Percentiles rank a stretch among this genome's conserved stretches.
Evolutionary conservation across 148 eudicot species (phyloP).

Genomic region (Silene conica): DNA sequence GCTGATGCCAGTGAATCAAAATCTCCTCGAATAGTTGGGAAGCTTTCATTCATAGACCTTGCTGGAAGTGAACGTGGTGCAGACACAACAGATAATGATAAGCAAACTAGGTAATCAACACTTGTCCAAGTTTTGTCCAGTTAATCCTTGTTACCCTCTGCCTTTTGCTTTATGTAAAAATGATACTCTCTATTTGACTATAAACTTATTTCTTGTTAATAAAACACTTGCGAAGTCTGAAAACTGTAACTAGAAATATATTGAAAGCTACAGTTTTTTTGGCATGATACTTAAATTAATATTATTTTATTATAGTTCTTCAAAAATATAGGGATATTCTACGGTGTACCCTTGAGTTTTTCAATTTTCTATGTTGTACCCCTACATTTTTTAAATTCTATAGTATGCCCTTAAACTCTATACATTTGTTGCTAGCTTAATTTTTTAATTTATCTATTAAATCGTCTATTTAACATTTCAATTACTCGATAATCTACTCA

Average conservation of each 20-base stretch:
- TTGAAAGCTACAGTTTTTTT: too few species aligned
- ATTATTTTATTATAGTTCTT: not conserved
- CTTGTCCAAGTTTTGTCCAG: not conserved
- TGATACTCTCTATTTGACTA: not conserved
- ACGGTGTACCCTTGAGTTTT: too few species aligned
- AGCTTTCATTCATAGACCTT: conserved; percentile 80
- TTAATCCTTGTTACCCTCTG: conserved; percentile 1
- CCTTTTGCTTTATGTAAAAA: not conserved
- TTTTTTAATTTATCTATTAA: too few species aligned
- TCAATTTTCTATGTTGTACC: too few species aligned
- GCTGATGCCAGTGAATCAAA: conserved; percentile 57
- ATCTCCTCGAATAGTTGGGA: conserved; percentile 59
- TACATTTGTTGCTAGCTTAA: too few species aligned
- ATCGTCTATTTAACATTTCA: too few species aligned
- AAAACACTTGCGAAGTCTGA: not conserved
- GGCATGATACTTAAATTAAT: too few species aligned
- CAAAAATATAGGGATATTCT: too few species aligned
- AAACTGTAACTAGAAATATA: too few species aligned
- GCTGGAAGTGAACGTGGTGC: conserved; percentile 94
- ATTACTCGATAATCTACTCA: too few species aligned
- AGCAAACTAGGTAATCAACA: conserved; percentile 59
- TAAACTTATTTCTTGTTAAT: not conserved
- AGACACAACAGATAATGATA: conserved; percentile 84
- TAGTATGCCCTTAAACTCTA: too few species aligned
- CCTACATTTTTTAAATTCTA: too few species aligned